A percentile compares a stretch with the other conserved stretches of the same genome.
phyloP scores from a whole-genome alignment of 2,329 filamentous ascomycete species.

The Meredithiella fracta region DNA sequence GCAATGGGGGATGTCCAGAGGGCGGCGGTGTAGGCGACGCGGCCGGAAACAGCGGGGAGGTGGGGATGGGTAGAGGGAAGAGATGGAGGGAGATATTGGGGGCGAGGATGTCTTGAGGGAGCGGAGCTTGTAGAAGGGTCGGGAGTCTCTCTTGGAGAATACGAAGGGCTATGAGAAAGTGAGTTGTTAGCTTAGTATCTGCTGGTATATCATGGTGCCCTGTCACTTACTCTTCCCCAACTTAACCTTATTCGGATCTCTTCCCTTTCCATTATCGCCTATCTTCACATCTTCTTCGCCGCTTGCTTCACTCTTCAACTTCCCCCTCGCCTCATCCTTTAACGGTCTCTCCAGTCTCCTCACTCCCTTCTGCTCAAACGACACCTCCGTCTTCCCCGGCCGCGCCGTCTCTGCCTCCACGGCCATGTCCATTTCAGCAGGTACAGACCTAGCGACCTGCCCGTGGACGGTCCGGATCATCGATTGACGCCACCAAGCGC shows the following conservation, averaged over 20 bases:
- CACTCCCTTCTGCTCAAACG: conserved; percentile 6
- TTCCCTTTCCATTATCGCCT: conserved; percentile 14
- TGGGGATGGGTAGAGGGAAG: conserved; percentile 68
- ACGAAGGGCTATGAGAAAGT: conserved; percentile 35
- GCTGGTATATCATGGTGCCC: not conserved
- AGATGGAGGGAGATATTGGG: conserved; percentile 56
- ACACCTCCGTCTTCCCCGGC: not conserved
- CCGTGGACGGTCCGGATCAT: not conserved
- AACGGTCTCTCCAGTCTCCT: conserved; percentile 8
- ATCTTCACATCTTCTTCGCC: not conserved
- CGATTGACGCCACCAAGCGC: not conserved
- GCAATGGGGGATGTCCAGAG: conserved; percentile 92
- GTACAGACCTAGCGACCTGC: not conserved
- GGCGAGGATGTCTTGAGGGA: conserved; percentile 60
- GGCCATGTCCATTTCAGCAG: not conserved
- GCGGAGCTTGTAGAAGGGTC: conserved; percentile 46
- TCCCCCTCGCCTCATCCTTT: conserved; percentile 2
- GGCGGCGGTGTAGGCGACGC: conserved; percentile 79
- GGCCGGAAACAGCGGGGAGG: conserved; percentile 80
- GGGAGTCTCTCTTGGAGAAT: conserved; percentile 51
- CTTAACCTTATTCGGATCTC: conserved; percentile 43
- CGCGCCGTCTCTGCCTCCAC: not conserved
- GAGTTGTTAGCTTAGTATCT: not conserved
- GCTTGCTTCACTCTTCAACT: not conserved
- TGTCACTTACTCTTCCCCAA: conserved; percentile 42